These are phyloP conservation scores for Hemileia vastatrix DNA, from an alignment of 1,284 basidiomycete genomes.

Conservation along the genomic window DNA sequence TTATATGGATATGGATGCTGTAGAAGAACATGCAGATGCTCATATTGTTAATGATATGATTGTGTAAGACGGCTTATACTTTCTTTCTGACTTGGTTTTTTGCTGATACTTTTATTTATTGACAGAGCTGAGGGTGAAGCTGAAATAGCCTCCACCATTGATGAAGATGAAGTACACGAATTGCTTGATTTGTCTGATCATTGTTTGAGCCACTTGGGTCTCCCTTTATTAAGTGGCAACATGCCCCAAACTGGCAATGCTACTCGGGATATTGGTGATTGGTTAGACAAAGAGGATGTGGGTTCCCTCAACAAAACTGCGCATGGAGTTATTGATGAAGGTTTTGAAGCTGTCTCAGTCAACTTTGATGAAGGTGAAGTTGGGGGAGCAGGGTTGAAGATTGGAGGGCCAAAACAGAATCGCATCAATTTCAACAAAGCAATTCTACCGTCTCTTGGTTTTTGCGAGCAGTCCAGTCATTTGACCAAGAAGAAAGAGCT, in stretches of 20 bases:
- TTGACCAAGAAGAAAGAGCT: constrained; percentile 90
- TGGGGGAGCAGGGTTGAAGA: constrained; percentile 94
- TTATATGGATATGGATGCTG: too few relatives aligned
- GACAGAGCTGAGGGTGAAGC: too few relatives aligned
- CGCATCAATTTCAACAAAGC: constrained; percentile 29
- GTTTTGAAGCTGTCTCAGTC: constrained; percentile 11
- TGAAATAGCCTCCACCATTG: too few relatives aligned
- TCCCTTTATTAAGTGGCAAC: constrained; percentile 2
- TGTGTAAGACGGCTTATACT: too few relatives aligned
- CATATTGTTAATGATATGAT: too few relatives aligned
- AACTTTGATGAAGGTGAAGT: constrained; percentile 22
- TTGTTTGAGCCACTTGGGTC: constrained; percentile 11
- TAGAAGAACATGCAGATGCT: too few relatives aligned
- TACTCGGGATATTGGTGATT: constrained; percentile 15
- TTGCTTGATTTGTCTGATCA: constrained; percentile 19
- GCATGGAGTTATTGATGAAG: constrained; percentile 18
- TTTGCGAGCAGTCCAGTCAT: constrained; percentile 96
- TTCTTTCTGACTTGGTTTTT: too few relatives aligned
- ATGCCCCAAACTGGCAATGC: constrained; percentile 8
- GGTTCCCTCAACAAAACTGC: constrained; percentile 9
- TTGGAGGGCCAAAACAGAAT: constrained; percentile 84
- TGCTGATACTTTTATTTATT: too few relatives aligned
- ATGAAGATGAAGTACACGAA: constrained; percentile 10
- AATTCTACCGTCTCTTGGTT: constrained; percentile 97
- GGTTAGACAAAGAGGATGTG: constrained; percentile 20